Percentiles rank a stretch among this genome's conserved stretches.
These are phyloP conservation scores for Ailanthus altissimus DNA, from an alignment of 345 rosid genomes.

Conservation along the genomic window DNA sequence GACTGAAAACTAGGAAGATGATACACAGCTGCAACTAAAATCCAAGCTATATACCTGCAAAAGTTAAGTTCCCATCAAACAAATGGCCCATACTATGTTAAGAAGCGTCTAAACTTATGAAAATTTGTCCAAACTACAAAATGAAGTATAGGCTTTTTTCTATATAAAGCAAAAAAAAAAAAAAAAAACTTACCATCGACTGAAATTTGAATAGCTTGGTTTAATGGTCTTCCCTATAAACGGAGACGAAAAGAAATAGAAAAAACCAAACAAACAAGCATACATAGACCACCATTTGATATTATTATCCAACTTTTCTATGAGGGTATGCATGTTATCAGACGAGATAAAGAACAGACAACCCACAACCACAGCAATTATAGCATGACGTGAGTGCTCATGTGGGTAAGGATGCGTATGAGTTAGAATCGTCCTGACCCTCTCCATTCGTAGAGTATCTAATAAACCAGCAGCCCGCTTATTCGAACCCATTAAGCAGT, in stretches of 20 bases:
- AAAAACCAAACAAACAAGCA: constrained; percentile 95
- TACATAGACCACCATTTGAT: constrained; percentile 99
- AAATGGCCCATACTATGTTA: neutral
- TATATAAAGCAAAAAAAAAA: too few relatives aligned
- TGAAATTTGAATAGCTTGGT: constrained; percentile 95
- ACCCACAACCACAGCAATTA: constrained; percentile 90
- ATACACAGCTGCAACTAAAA: constrained; percentile 94
- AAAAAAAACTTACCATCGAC: constrained; percentile 79
- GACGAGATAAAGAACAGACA: constrained; percentile 96
- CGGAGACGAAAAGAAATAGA: constrained; percentile 98
- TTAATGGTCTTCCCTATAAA: constrained; percentile 92
- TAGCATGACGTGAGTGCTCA: constrained; percentile 96
- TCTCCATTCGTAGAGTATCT: constrained; percentile 74
- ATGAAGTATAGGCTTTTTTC: neutral
- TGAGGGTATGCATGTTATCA: constrained; percentile 92
- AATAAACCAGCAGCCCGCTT: constrained; percentile 52
- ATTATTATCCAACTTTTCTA: constrained; percentile 84
- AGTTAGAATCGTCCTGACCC: constrained; percentile 83
- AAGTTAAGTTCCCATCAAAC: constrained; percentile 19
- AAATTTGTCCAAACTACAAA: neutral
- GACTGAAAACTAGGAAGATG: constrained; percentile 99
- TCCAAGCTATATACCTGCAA: constrained; percentile 96
- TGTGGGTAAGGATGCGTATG: constrained; percentile 94
- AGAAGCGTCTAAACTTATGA: neutral
- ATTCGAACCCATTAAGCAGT: constrained; percentile 53